phyloP scores from a whole-genome alignment of 2,329 filamentous ascomycete genomes.

The Penicillium sp. region DNA sequence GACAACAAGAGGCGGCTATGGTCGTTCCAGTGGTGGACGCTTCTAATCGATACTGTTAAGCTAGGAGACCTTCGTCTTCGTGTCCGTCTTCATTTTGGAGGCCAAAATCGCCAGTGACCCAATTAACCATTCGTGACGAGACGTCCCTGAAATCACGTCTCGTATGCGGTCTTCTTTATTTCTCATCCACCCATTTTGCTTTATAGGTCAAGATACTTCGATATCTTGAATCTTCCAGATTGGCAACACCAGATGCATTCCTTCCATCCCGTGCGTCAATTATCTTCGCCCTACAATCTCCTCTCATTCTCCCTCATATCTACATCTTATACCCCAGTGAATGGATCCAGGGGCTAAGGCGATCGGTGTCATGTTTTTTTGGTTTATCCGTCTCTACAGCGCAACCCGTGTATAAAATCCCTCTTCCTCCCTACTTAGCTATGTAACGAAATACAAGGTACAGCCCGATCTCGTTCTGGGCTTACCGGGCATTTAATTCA shows the following conservation, averaged over 20 bases:
- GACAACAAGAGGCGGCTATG: constrained; percentile 23
- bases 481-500: not conserved
- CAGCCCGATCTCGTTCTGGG: not conserved
- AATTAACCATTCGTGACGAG: not conserved
- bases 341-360: constrained; percentile 18
- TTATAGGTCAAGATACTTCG: not conserved
- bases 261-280: not conserved
- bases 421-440: constrained; percentile 14
- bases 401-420: constrained; percentile 22
- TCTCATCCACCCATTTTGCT: not conserved
- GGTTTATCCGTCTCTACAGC: not conserved
- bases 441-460: constrained; percentile 6
- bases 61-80: not conserved
- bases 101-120: not conserved
- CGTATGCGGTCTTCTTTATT: not conserved
- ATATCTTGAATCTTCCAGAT: not conserved
- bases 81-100: not conserved
- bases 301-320: constrained; percentile 14
- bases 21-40: constrained; percentile 29
- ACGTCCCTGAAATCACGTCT: not conserved
- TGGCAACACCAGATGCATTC: not conserved
- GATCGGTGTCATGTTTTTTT: constrained; percentile 15
- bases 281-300: constrained; percentile 13
- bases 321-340: constrained; percentile 25
- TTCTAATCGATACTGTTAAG: constrained; percentile 23